These are phyloP conservation scores for Knoxdaviesia capensis DNA, from an alignment of 2,329 filamentous ascomycete species.

Conservation along the genomic window DNA sequence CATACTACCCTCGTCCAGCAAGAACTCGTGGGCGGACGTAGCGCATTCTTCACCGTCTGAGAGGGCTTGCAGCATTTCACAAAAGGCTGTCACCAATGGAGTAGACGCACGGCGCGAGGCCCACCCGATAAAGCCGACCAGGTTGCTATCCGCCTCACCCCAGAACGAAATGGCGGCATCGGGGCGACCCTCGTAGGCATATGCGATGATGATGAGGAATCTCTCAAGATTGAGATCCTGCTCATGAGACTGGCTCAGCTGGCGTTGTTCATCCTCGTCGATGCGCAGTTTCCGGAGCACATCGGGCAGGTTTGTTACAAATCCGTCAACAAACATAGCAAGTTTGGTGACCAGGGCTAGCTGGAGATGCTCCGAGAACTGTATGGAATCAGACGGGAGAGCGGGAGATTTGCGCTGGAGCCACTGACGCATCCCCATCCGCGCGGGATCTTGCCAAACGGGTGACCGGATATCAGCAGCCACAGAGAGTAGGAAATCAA, in stretches of 20 bases:
- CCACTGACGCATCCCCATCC: constrained; percentile 62
- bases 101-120: constrained; percentile 89
- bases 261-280: constrained; percentile 76
- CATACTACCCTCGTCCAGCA: constrained; percentile 59
- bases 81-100: constrained; percentile 89
- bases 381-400: constrained; percentile 44
- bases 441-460: constrained; percentile 76
- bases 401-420: constrained; percentile 61
- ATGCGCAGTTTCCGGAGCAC: constrained; percentile 67
- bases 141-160: constrained; percentile 77
- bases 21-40: constrained; percentile 67
- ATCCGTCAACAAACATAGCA: constrained; percentile 74
- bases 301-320: constrained; percentile 90
- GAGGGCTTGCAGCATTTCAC: constrained; percentile 83
- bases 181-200: constrained; percentile 68
- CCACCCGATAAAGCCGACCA: constrained; percentile 92
- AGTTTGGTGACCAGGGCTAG: constrained; percentile 56
- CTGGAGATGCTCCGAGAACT: constrained; percentile 55
- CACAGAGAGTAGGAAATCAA: constrained; percentile 77
- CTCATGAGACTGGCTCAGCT: constrained; percentile 42
- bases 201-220: constrained; percentile 82
- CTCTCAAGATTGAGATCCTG: constrained; percentile 63
- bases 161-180: constrained; percentile 81
- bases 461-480: constrained; percentile 62
- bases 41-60: constrained; percentile 69